Conservation (phyloP, 805 yeast species). For the Dipodascopsis tothii region DNA sequence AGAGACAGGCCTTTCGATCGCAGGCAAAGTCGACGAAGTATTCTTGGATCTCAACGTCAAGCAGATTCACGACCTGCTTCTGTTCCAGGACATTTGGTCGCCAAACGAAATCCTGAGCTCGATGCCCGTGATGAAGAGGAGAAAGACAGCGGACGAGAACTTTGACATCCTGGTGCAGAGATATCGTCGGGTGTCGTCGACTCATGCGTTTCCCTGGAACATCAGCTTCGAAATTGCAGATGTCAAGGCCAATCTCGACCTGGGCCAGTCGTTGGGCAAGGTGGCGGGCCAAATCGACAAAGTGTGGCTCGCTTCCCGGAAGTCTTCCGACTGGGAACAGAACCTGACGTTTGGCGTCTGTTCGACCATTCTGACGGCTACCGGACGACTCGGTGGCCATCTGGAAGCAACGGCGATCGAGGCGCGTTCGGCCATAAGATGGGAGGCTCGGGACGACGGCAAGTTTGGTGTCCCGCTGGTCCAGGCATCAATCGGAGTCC, state of each 20-base stretch:
- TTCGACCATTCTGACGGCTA: constrained; percentile 44
- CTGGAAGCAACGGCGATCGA: constrained; percentile 45
- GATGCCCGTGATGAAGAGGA: neutral
- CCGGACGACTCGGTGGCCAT: constrained; percentile 75
- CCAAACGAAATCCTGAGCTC: constrained; percentile 37
- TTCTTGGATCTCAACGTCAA: constrained; percentile 63
- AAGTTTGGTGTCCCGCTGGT: constrained; percentile 58
- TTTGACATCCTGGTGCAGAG: constrained; percentile 30
- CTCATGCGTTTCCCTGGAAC: constrained; percentile 69
- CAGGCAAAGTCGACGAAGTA: constrained; percentile 49
- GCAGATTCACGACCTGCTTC: constrained; percentile 77
- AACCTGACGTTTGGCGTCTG: constrained; percentile 56
- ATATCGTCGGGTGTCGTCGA: constrained; percentile 51
- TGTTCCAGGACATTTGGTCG: constrained; percentile 78
- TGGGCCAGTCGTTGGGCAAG: constrained; percentile 78
- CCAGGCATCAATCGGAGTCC: constrained; percentile 51
- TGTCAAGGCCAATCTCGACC: constrained; percentile 52
- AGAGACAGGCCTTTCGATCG: constrained; percentile 21
- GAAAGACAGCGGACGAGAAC: constrained; percentile 10
- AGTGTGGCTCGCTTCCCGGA: constrained; percentile 63
- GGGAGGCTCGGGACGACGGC: constrained; percentile 45
- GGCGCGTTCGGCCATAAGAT: constrained; percentile 59
- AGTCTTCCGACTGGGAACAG: constrained; percentile 63
- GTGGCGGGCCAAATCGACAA: constrained; percentile 48
- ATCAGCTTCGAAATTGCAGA: constrained; percentile 50